Conservation (phyloP, 495 filamentous ascomycete genomes). For the Chaetomium cochliodes region DNA sequence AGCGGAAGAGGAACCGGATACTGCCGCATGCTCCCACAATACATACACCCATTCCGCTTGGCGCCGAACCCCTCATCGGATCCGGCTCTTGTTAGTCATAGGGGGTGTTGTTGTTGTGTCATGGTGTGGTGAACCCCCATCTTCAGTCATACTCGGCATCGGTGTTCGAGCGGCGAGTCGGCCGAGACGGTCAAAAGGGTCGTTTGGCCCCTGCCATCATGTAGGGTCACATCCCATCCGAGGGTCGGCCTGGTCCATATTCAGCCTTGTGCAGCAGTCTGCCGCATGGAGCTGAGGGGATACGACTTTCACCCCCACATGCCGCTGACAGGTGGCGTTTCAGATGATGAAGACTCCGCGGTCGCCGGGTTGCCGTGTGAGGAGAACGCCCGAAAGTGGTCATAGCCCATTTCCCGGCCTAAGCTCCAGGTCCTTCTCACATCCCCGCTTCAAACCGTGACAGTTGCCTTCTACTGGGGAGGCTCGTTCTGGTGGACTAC, state of each 20-base stretch:
- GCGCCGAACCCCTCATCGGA: constrained; percentile 9
- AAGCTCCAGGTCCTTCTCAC: not conserved
- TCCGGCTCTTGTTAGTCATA: constrained; percentile 19
- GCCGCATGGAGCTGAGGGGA: not conserved
- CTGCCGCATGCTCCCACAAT: not conserved
- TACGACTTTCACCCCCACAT: not conserved
- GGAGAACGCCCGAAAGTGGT: not conserved
- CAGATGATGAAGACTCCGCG: not conserved
- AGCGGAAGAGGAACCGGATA: not conserved
- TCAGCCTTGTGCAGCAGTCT: not conserved
- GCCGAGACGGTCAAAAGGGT: not conserved
- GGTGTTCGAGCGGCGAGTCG: constrained; percentile 8
- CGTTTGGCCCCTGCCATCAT: not conserved
- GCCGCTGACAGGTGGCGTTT: constrained; percentile 9
- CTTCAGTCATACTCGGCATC: not conserved
- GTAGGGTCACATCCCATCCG: not conserved
- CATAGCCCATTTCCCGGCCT: not conserved
- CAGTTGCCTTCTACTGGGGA: not conserved
- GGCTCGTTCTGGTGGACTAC: not conserved
- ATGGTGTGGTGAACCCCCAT: constrained; percentile 19
- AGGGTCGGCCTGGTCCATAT: constrained; percentile 15
- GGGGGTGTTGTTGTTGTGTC: constrained; percentile 14
- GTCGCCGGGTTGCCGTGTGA: not conserved
- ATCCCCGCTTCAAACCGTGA: not conserved
- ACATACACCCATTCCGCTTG: not conserved